A percentile compares a stretch with the other conserved stretches of the same genome.
Conservation (phyloP, 164 flowering plant species). For the Tetrastigma voinierianum region DNA sequence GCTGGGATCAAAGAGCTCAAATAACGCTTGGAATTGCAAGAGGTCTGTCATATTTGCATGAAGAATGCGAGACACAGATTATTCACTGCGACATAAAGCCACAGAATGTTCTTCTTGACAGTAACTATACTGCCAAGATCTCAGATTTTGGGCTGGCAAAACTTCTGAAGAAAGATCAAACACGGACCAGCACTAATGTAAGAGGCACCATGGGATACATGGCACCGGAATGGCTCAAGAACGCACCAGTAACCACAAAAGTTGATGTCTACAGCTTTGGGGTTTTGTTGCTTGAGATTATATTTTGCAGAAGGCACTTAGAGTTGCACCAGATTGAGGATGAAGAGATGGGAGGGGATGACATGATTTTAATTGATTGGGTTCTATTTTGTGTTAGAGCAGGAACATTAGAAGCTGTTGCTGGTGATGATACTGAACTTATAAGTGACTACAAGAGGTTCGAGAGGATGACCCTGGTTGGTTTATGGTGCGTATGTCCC, state of each 20-base stretch:
- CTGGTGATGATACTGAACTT: conserved; percentile 7
- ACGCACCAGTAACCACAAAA: conserved; percentile 23
- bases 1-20: conserved; percentile 24
- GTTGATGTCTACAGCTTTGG: conserved; percentile 28
- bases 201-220: conserved; percentile 32
- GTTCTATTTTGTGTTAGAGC: conserved; percentile 7
- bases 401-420: conserved; percentile 7
- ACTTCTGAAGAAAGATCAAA: conserved; percentile 24
- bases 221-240: conserved; percentile 35
- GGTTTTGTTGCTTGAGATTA: conserved; percentile 25
- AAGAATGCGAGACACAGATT: conserved; percentile 23
- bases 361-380: conserved; percentile 20
- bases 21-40: conserved; percentile 23
- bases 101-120: conserved; percentile 22
- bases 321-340: conserved; percentile 14
- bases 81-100: conserved; percentile 32
- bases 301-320: conserved; percentile 24
- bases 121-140: conserved; percentile 21
- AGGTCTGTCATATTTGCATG: conserved; percentile 22
- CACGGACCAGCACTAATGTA: conserved; percentile 19
- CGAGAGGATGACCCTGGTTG: conserved; percentile 7
- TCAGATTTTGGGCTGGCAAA: conserved; percentile 37
- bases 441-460: conserved; percentile 10
- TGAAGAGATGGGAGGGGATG: conserved; percentile 6
- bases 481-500: conserved; percentile 4